Evolutionary conservation across 352 stramenopile genomes (phyloP), one percentile per base, ranked within the genome.

Genomic region (Phytophthora macrochlamydospora): DNA sequence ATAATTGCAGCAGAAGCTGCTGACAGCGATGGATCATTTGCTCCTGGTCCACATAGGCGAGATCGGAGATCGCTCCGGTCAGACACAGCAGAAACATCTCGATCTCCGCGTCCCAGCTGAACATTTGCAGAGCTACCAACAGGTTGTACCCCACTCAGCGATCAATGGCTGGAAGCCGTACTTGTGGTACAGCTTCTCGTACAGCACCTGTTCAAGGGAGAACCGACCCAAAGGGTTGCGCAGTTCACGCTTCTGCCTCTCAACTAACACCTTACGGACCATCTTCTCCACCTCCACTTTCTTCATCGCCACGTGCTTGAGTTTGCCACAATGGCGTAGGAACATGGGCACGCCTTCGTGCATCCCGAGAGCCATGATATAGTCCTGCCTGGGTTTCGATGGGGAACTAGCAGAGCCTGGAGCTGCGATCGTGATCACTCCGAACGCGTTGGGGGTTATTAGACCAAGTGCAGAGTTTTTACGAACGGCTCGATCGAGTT

Each of bases 61-160:
- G 65, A 64, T 94, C 86, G 2, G 82, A 91, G 51, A 94, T 71
- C 0, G 84, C 83, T 8, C 74, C 60, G 12, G 86, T 93, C 32
- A 94, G 62, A 44, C 79, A 91, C 14, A 94, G 40, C 3, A 94
- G 46, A 38, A 94, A 94, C 31, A 94, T 59, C 61, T 93, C 84
- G 28, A 94, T 79, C 65, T 94, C 87, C 12, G 83, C 79, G 56
- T 94, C 87, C 87, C 85, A 94, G 13, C 67, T 75, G 48, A 83
- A 92, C 43, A 68, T 59, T 50, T 91, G 84, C 14, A 93, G 74
- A 2, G 79, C 81, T 2, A 93, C 38, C 2, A 94, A 52, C n/a
- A 93, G 76, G 62, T 93, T 94, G 69, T 94, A 94, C n/a, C 86
- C 85, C 85, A 94, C 67, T 94, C 84, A 2, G 87, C 87, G 35